A percentile compares a stretch with the other conserved stretches of the same genome.
Evolutionary conservation across 306 rosid species (phyloP).

Genomic region (Urtica urens): DNA sequence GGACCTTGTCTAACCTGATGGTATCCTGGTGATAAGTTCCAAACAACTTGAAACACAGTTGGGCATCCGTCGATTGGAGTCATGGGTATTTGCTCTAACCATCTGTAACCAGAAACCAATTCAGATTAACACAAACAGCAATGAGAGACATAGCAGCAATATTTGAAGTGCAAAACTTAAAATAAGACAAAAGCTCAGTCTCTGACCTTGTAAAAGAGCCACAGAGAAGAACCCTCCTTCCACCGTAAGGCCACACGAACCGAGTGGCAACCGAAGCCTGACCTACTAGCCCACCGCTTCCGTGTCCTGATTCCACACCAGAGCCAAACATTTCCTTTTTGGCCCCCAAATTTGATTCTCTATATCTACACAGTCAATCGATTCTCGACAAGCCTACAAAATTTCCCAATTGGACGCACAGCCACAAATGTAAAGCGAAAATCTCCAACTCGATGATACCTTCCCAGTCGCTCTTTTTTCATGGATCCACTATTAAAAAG

Average conservation of each 20-base stretch:
- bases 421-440: slow-evolving; percentile 4
- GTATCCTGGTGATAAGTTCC: slow-evolving; percentile 63
- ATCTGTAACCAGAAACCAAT: slow-evolving; percentile 36
- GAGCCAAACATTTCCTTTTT: slow-evolving; percentile 65
- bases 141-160: no score
- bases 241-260: slow-evolving; percentile 72
- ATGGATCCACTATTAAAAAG: slow-evolving; percentile 56
- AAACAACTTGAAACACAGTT: slow-evolving; percentile 66
- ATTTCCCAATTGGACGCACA: slow-evolving; percentile 11
- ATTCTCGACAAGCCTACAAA: slow-evolving; percentile 10
- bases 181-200: not conserved
- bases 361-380: slow-evolving; percentile 1
- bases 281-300: slow-evolving; percentile 36
- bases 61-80: slow-evolving; percentile 70
- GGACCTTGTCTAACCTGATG: slow-evolving; percentile 53
- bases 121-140: slow-evolving; percentile 15
- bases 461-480: not conserved
- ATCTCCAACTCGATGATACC: slow-evolving; percentile 2
- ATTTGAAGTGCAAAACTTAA: no score
- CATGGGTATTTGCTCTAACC: slow-evolving; percentile 60
- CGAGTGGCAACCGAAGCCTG: slow-evolving; percentile 42
- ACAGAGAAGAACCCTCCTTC: slow-evolving; percentile 53
- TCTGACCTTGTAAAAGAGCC: slow-evolving; percentile 66
- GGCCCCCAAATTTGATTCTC: slow-evolving; percentile 16
- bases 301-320: slow-evolving; percentile 32